phyloP scores from a whole-genome alignment of 371 early-diverging fungal species.

The Synchytrium microbalum region DNA sequence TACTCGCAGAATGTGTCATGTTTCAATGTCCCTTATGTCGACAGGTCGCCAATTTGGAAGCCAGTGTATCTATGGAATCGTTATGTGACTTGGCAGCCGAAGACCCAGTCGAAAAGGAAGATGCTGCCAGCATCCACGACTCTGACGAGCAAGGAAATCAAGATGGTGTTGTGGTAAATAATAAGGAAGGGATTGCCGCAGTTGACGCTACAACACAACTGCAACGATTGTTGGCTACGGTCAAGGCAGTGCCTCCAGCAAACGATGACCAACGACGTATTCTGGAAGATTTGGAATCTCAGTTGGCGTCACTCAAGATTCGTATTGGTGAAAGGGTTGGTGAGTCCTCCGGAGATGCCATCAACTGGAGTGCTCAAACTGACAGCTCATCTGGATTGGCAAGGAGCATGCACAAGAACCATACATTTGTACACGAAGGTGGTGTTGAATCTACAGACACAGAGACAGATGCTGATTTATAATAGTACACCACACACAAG shows the following conservation, averaged over 20 bases:
- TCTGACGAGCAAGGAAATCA: neutral
- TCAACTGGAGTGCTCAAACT: too few relatives aligned
- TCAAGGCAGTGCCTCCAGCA: neutral
- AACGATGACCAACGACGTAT: neutral
- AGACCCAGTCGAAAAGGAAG: conserved; percentile 31
- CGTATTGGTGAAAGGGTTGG: neutral
- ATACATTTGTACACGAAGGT: too few relatives aligned
- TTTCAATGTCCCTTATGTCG: conserved; percentile 92
- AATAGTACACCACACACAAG: too few relatives aligned
- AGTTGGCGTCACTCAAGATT: neutral
- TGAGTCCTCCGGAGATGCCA: too few relatives aligned
- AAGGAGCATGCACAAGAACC: too few relatives aligned
- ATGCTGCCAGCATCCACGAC: neutral
- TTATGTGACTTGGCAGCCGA: conserved; percentile 53
- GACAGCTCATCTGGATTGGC: too few relatives aligned
- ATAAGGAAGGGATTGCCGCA: neutral
- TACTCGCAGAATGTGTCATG: conserved; percentile 58
- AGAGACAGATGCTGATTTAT: too few relatives aligned
- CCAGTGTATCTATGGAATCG: conserved; percentile 50
- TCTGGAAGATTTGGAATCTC: neutral
- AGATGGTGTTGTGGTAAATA: too few relatives aligned
- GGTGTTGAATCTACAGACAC: too few relatives aligned
- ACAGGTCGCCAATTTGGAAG: conserved; percentile 86
- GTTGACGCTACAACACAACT: neutral
- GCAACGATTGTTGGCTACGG: neutral